Evolutionary conservation across 768 basidiomycete species (phyloP).

Genomic region (Hygrophoropsis aurantiaca): DNA sequence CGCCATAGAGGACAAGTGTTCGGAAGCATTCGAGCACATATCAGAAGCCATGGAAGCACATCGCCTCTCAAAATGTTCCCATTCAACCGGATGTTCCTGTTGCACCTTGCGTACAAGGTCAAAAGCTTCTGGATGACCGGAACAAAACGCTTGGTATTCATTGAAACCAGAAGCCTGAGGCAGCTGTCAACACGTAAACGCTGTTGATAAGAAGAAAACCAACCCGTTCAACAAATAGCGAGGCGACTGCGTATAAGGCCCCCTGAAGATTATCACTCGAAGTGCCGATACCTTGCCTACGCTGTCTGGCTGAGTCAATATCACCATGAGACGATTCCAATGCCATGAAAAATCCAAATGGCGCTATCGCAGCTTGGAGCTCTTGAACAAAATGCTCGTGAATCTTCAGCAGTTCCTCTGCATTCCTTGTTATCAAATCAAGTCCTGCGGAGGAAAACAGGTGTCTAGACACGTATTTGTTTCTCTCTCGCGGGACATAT

Average conservation of each 20-base stretch:
- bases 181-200: conserved; percentile 4
- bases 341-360: conserved; percentile 49
- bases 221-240: conserved; percentile 62
- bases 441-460: conserved; percentile 61
- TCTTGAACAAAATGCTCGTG: conserved; percentile 68
- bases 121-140: conserved; percentile 80
- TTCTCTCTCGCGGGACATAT: conserved; percentile 18
- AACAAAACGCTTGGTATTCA: conserved; percentile 84
- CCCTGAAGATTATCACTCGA: conserved; percentile 34
- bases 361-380: conserved; percentile 48
- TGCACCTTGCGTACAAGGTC: conserved; percentile 69
- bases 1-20: conserved; percentile 10
- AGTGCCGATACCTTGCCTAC: not conserved
- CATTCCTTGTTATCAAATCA: conserved; percentile 62
- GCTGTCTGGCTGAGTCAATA: conserved; percentile 1
- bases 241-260: conserved; percentile 41
- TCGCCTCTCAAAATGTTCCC: conserved; percentile 81
- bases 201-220: conserved; percentile 5
- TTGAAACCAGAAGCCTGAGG: conserved; percentile 70
- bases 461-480: conserved; percentile 40
- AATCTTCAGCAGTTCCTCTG: conserved; percentile 61
- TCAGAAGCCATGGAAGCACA: conserved; percentile 59
- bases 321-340: conserved; percentile 16
- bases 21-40: conserved; percentile 23
- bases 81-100: conserved; percentile 65